These are phyloP conservation scores for Agrocybe praecox DNA, from an alignment of 768 basidiomycete genomes.

Conservation along the genomic window DNA sequence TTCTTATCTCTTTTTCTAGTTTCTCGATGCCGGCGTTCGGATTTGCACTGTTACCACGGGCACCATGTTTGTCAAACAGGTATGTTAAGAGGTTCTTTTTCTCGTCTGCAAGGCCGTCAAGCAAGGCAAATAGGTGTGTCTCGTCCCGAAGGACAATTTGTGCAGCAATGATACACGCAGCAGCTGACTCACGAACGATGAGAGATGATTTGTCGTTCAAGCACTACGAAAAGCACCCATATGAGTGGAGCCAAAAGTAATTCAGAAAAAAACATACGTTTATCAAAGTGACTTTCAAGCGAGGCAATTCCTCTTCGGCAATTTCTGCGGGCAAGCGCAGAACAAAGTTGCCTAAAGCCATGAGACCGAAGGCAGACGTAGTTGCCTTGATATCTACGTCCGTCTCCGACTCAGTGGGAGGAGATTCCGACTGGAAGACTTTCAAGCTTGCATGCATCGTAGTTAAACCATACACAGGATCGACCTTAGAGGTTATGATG, in stretches of 20 bases:
- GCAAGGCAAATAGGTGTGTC: slow-evolving; percentile 75
- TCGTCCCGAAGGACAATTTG: slow-evolving; percentile 85
- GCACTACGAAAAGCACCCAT: slow-evolving; percentile 43
- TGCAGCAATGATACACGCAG: slow-evolving; percentile 80
- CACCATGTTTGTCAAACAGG: slow-evolving; percentile 86
- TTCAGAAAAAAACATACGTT: slow-evolving; percentile 45
- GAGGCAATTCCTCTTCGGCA: slow-evolving; percentile 85
- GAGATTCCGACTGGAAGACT: slow-evolving; percentile 58
- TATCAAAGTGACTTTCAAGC: slow-evolving; percentile 70
- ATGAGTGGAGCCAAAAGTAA: background rate
- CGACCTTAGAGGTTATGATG: slow-evolving; percentile 67
- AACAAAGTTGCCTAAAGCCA: slow-evolving; percentile 83
- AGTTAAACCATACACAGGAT: slow-evolving; percentile 84
- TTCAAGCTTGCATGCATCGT: slow-evolving; percentile 78
- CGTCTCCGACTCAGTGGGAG: slow-evolving; percentile 41
- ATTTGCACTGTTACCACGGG: slow-evolving; percentile 47
- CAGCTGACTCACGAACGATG: slow-evolving; percentile 84
- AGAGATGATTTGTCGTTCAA: slow-evolving; percentile 72
- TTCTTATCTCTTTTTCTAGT: slow-evolving; percentile 78
- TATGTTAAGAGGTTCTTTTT: slow-evolving; percentile 92
- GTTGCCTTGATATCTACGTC: slow-evolving; percentile 53
- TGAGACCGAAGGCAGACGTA: slow-evolving; percentile 81
- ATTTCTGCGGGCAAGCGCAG: slow-evolving; percentile 80
- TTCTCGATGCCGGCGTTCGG: slow-evolving; percentile 61
- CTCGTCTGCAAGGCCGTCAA: slow-evolving; percentile 84